Evolutionary conservation across 306 rosid species (phyloP).

Genomic region (Ceratonia siliqua): DNA sequence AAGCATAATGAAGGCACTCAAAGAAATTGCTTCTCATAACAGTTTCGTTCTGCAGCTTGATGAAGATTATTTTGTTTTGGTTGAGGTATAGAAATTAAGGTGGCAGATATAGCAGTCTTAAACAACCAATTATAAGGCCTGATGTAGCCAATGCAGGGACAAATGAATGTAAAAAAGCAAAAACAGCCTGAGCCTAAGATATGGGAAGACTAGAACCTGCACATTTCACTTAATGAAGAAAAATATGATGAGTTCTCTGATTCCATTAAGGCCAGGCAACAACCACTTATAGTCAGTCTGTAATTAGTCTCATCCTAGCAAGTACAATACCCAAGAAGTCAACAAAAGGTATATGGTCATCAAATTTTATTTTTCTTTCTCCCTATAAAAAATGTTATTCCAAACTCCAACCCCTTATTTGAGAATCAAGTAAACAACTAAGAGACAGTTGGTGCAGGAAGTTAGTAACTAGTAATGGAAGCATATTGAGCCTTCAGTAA

Average conservation of each 20-base stretch:
- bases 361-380: too few relatives aligned
- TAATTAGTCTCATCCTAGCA: too few relatives aligned
- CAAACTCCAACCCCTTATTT: too few relatives aligned
- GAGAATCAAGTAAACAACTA: too few relatives aligned
- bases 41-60: conserved; percentile 60
- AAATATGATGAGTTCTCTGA: conserved; percentile 47
- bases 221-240: conserved; percentile 37
- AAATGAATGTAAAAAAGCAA: conserved; percentile 34
- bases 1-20: conserved; percentile 65
- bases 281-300: too few relatives aligned
- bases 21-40: conserved; percentile 76
- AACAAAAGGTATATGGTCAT: too few relatives aligned
- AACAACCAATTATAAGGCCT: conserved; percentile 8
- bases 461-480: too few relatives aligned
- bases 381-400: too few relatives aligned
- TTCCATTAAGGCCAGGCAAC: conserved; percentile 44
- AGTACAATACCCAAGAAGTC: too few relatives aligned
- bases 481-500: too few relatives aligned
- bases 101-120: neutral
- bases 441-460: too few relatives aligned
- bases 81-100: conserved; percentile 48
- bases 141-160: conserved; percentile 49
- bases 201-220: conserved; percentile 26
- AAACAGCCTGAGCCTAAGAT: conserved; percentile 38
- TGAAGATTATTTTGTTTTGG: conserved; percentile 37